Base-by-base conservation (phyloP, 148 eudicot genomes). In the Spergularia bocconei region DNA sequence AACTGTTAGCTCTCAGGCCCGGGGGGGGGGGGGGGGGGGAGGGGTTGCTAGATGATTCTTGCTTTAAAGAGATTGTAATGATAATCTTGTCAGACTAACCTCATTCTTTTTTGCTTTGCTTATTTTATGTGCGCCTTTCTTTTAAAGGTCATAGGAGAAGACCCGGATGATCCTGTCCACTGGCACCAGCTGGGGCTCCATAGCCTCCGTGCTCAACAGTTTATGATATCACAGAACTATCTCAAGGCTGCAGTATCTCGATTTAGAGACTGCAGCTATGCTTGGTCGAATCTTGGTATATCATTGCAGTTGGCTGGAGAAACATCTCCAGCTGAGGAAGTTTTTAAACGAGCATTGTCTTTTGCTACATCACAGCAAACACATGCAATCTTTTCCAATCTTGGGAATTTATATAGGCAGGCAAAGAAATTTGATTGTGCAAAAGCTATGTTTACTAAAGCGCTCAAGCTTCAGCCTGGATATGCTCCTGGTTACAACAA, bases 121-220 rank as follows among this genome's bases (percentile, higher is more conserved):
- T 4, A 66, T 25, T 33, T 62, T 14, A 48, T 20, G 64, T 71
- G 65, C 73, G 63, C 25, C 76, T 12, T 60, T 25, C 58, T 72
- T 71, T 64, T 54, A 69, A 86, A 96, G 99, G 92, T 92, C 76
- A 82, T 92, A 72, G 89, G 90, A 64, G 98, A 92, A 83, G 94
- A 96, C 51, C 98, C 97, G 16, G 91, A 88, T 79, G 93, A 96
- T 86, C 87, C 88, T 68, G 82, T 96, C 68, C 97, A 92, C 70
- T 96, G 98, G 99, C 92, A 92, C 82, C 99, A 96, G 84, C 84
- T 92, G 66, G 99, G 99, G 63, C 90, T 92, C 78, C 98, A 96
- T 83, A 87, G 89, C 77, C 94, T 96, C 50, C 88, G 89, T 80
- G 87, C 90, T 71, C 97, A 84, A 79, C 90, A 92, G 67, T 91